phyloP scores from a whole-genome alignment of 768 basidiomycete genomes.

The Hericium erinaceus region DNA sequence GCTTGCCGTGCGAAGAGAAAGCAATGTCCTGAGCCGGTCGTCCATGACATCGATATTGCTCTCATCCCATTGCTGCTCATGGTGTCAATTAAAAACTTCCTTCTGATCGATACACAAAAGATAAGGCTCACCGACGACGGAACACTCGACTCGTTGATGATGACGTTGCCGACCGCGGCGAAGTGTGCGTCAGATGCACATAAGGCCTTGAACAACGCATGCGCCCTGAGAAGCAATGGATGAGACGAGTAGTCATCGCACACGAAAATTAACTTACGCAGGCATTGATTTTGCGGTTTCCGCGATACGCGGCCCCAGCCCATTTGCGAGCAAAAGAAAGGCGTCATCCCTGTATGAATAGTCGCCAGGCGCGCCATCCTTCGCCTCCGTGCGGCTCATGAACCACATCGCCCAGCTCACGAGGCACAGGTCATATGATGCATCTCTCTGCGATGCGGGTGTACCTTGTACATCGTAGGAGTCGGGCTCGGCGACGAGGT shows the following conservation, averaged over 20 bases:
- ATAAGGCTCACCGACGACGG: neutral
- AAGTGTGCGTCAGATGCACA: constrained; percentile 29
- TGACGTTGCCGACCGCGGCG: constrained; percentile 1
- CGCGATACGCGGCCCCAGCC: constrained; percentile 32
- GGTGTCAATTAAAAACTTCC: neutral
- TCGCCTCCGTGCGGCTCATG: constrained; percentile 30
- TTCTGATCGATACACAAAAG: neutral
- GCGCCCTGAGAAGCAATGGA: constrained; percentile 14
- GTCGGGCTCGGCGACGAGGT: constrained; percentile 20
- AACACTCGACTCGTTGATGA: neutral
- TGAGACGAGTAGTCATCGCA: neutral
- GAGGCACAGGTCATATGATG: constrained; percentile 47
- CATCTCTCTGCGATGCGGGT: constrained; percentile 22
- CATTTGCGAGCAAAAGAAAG: constrained; percentile 36
- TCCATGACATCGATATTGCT: constrained; percentile 45
- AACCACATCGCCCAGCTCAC: constrained; percentile 68
- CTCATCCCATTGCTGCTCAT: constrained; percentile 30
- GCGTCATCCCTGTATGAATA: constrained; percentile 36
- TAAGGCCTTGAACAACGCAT: constrained; percentile 31
- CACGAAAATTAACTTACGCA: constrained; percentile 25
- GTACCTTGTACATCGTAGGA: neutral
- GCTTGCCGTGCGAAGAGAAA: neutral
- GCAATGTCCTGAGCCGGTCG: constrained; percentile 1
- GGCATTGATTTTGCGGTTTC: constrained; percentile 14
- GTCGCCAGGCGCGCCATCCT: constrained; percentile 22